Evolutionary conservation across 495 filamentous ascomycete genomes (phyloP).

Genomic region (Chaetomium tenue): DNA sequence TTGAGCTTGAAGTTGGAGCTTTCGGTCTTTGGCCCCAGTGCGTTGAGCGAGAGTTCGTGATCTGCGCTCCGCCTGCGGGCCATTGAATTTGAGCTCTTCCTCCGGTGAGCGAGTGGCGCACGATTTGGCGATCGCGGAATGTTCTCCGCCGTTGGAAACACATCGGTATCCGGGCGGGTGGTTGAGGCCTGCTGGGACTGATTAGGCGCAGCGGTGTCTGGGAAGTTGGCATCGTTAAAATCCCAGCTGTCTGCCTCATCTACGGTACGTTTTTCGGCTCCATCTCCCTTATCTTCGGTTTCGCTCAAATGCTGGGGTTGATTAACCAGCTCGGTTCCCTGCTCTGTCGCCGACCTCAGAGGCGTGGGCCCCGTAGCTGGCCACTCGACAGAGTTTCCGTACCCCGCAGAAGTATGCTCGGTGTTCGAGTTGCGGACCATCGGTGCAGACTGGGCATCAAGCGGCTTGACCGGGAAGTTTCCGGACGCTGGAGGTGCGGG

Average conservation of each 20-base stretch:
- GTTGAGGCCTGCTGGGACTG: constrained; percentile 42
- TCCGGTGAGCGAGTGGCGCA: constrained; percentile 66
- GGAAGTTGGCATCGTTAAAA: constrained; percentile 72
- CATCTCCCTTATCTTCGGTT: constrained; percentile 39
- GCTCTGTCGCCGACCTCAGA: constrained; percentile 54
- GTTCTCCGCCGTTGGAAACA: constrained; percentile 79
- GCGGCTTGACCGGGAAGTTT: constrained; percentile 40
- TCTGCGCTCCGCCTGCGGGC: constrained; percentile 56
- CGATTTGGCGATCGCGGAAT: constrained; percentile 76
- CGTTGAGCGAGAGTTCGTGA: constrained; percentile 52
- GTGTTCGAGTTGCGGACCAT: constrained; percentile 48
- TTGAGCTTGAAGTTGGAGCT: constrained; percentile 80
- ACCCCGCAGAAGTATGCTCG: constrained; percentile 35
- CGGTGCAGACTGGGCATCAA: constrained; percentile 43
- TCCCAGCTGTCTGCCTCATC: constrained; percentile 80
- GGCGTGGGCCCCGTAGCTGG: constrained; percentile 36
- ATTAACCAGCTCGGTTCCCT: constrained; percentile 45
- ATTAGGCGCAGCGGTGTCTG: constrained; percentile 45
- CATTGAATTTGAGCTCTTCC: constrained; percentile 73
- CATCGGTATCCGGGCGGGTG: constrained; percentile 74
- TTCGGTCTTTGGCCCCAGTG: constrained; percentile 53
- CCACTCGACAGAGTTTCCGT: constrained; percentile 45
- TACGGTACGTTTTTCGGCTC: constrained; percentile 34
- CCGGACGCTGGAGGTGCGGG: constrained; percentile 45
- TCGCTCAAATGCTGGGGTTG: constrained; percentile 26